A percentile compares a stretch with the other conserved stretches of the same genome.
These are phyloP conservation scores for Aspergillus transmontanensis DNA, from an alignment of 2,329 filamentous ascomycete species.

Conservation along the genomic window DNA sequence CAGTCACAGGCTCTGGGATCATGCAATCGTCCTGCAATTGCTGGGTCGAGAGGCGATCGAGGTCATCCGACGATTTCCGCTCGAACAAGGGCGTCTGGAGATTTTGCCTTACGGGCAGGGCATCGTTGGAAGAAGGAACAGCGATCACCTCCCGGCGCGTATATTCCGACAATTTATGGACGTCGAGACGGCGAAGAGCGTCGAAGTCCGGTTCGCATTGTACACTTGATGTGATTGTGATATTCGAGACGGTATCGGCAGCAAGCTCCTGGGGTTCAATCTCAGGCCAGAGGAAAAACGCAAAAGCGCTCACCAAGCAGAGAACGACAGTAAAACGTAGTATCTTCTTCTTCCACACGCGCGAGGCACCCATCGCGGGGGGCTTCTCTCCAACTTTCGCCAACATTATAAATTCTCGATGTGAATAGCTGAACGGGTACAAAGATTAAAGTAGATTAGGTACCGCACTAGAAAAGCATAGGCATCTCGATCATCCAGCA, in stretches of 20 bases:
- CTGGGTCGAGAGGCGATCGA: constrained; percentile 5
- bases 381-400: constrained; percentile 27
- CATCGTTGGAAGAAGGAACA: constrained; percentile 23
- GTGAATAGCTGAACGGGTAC: neutral
- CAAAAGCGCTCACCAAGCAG: constrained; percentile 28
- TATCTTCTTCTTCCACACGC: constrained; percentile 37
- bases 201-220: constrained; percentile 32
- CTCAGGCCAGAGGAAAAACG: constrained; percentile 30
- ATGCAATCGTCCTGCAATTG: constrained; percentile 35
- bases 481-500: constrained; percentile 20
- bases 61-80: constrained; percentile 1
- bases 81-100: constrained; percentile 32
- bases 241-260: constrained; percentile 26
- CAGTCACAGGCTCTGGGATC: constrained; percentile 49
- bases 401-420: constrained; percentile 23
- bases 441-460: constrained; percentile 8
- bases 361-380: constrained; percentile 28
- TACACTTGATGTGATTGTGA: constrained; percentile 32
- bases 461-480: constrained; percentile 19
- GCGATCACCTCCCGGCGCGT: constrained; percentile 35
- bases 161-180: constrained; percentile 32
- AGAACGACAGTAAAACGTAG: constrained; percentile 31
- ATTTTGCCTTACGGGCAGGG: constrained; percentile 29
- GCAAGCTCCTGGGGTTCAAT: constrained; percentile 18
- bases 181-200: constrained; percentile 25